Percentiles rank a stretch among this genome's conserved stretches.
Evolutionary conservation across 2,329 filamentous ascomycete species (phyloP).

Genomic region (Ophiocordyceps camponoti-leonardi): DNA sequence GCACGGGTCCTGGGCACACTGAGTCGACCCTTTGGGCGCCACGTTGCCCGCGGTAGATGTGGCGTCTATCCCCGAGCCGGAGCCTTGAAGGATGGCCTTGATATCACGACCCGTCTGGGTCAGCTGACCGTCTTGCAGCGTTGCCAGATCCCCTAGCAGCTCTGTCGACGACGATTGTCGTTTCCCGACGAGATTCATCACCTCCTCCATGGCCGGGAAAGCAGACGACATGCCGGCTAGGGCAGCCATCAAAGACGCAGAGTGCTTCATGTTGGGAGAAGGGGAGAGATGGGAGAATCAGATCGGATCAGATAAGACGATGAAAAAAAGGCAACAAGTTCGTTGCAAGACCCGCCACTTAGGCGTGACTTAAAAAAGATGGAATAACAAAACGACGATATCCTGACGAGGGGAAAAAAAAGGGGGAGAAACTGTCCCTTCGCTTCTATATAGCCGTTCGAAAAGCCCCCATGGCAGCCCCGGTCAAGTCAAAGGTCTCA

Average conservation of each 20-base stretch:
- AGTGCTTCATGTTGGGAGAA: neutral
- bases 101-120: constrained; percentile 13
- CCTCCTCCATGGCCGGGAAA: neutral
- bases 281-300: neutral
- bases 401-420: too few species aligned
- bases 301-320: neutral
- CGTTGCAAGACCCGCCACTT: too few species aligned
- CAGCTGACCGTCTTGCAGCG: constrained; percentile 9
- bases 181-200: neutral
- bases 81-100: constrained; percentile 14
- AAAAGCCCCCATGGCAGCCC: too few species aligned
- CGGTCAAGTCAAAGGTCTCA: too few species aligned
- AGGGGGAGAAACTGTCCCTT: too few species aligned
- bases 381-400: too few species aligned
- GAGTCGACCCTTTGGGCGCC: constrained; percentile 1
- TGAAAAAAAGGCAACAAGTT: too few species aligned
- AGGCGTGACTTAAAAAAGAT: too few species aligned
- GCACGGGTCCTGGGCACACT: constrained; percentile 17
- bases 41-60: neutral
- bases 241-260: neutral
- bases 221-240: neutral
- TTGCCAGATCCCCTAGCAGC: constrained; percentile 19
- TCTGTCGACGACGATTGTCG: neutral
- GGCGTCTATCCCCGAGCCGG: neutral
- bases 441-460: too few species aligned